Conservation (phyloP, 2,329 filamentous ascomycete species). For the Ceratocystis harringtonii region DNA sequence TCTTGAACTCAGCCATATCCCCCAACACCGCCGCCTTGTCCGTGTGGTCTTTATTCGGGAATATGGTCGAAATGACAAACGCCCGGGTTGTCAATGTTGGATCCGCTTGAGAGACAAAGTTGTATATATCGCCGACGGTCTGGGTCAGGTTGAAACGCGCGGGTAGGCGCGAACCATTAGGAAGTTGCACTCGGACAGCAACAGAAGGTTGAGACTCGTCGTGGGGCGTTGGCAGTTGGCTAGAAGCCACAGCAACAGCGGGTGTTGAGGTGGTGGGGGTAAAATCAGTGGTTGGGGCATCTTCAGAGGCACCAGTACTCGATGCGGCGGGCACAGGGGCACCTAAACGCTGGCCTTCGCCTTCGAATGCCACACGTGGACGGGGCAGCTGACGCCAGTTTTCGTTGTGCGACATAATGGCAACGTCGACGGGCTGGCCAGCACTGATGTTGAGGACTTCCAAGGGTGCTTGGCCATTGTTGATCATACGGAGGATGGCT, state of each 20-base stretch:
- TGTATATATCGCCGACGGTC: conserved; percentile 63
- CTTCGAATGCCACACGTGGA: conserved; percentile 61
- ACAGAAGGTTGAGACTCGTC: conserved; percentile 54
- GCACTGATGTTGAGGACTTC: conserved; percentile 63
- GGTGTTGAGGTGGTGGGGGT: conserved; percentile 24
- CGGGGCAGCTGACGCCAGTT: conserved; percentile 59
- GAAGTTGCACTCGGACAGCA: conserved; percentile 61
- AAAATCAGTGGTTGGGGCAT: conserved; percentile 11
- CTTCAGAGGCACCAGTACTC: conserved; percentile 9
- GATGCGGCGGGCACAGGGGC: conserved; percentile 55
- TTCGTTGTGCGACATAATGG: conserved; percentile 60
- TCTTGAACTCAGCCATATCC: conserved; percentile 50
- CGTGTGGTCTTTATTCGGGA: conserved; percentile 65
- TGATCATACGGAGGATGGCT: conserved; percentile 58
- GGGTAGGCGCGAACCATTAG: conserved; percentile 60
- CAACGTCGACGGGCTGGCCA: conserved; percentile 64
- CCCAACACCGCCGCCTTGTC: conserved; percentile 47
- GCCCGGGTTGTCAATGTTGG: conserved; percentile 36
- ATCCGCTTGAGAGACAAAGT: conserved; percentile 53
- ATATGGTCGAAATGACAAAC: conserved; percentile 68
- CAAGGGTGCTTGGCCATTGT: conserved; percentile 58
- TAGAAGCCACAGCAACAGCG: conserved; percentile 24
- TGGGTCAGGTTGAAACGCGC: conserved; percentile 69
- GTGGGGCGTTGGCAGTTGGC: conserved; percentile 26
- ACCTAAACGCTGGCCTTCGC: conserved; percentile 57